Percentiles rank a stretch among this genome's conserved stretches.
phyloP scores from a whole-genome alignment of 1,139 yeast species.

The Groenewaldozyma sp. region DNA sequence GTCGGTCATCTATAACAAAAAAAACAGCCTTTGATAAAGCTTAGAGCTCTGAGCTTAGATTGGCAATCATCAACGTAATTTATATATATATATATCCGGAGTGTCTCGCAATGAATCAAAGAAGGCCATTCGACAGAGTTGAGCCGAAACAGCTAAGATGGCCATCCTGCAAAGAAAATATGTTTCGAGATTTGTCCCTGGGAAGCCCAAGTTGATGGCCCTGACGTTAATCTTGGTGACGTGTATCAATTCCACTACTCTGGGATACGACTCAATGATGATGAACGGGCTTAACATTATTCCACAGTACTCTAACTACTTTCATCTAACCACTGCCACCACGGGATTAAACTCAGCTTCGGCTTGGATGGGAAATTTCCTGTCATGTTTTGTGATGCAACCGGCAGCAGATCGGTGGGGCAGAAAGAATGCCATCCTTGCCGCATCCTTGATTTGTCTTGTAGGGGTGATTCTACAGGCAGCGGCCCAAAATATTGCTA shows the following conservation, averaged over 20 bases:
- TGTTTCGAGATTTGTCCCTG: too few relatives aligned
- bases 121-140: too few relatives aligned
- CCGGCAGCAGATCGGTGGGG: constrained; percentile 21
- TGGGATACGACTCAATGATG: constrained; percentile 8
- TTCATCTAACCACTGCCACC: constrained; percentile 4
- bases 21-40: too few relatives aligned
- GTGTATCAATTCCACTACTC: constrained; percentile 5
- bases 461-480: constrained; percentile 41
- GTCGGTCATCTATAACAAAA: too few relatives aligned
- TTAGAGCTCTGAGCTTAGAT: too few relatives aligned
- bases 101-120: too few relatives aligned
- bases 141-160: too few relatives aligned
- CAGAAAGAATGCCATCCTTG: constrained; percentile 12
- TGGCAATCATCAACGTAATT: too few relatives aligned
- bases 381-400: constrained; percentile 5
- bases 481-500: constrained; percentile 34
- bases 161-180: too few relatives aligned
- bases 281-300: constrained; percentile 6
- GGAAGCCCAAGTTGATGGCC: too few relatives aligned
- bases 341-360: constrained; percentile 27
- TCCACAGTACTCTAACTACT: constrained; percentile 7
- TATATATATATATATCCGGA: too few relatives aligned
- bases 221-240: too few relatives aligned
- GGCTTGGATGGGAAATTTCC: constrained; percentile 11
- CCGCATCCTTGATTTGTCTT: constrained; percentile 36